phyloP scores from a whole-genome alignment of 805 yeast species.

The Candida dendrica region DNA sequence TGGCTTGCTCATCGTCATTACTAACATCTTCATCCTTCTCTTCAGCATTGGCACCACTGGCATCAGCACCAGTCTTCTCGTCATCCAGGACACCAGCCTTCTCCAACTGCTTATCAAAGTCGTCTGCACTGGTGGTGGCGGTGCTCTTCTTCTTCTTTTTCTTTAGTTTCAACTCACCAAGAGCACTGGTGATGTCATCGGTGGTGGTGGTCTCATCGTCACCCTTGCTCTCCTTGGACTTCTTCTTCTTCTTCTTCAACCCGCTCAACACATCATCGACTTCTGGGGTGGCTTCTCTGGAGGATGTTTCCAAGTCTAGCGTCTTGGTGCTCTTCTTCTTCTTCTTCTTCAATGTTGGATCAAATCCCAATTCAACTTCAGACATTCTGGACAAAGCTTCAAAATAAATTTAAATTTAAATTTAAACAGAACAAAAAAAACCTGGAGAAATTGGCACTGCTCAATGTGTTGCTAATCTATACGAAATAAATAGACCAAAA shows the following conservation, averaged over 20 bases:
- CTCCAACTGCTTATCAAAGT: conserved; percentile 84
- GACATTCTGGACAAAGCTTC: no score
- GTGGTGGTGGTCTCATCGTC: conserved; percentile 27
- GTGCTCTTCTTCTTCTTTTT: conserved; percentile 72
- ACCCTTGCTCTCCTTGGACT: conserved; percentile 37
- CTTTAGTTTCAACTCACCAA: conserved; percentile 67
- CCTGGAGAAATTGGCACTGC: background rate
- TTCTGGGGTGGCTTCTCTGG: conserved; percentile 35
- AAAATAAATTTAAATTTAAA: no score
- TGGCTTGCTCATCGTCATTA: conserved; percentile 27
- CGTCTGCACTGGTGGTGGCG: conserved; percentile 49
- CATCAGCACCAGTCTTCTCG: conserved; percentile 5
- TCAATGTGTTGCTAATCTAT: no score
- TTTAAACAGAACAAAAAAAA: background rate
- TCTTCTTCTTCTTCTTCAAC: conserved; percentile 81
- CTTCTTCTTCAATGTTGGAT: conserved; percentile 69
- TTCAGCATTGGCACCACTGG: conserved; percentile 2
- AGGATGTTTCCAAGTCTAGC: conserved; percentile 29
- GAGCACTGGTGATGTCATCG: conserved; percentile 48
- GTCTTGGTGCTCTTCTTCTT: conserved; percentile 56
- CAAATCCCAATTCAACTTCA: conserved; percentile 45
- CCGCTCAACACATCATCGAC: conserved; percentile 69
- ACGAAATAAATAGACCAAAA: no score
- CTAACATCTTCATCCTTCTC: conserved; percentile 21
- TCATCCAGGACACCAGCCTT: conserved; percentile 77